phyloP scores from a whole-genome alignment of 306 rosid species.

The Notholithocarpus densiflorus region DNA sequence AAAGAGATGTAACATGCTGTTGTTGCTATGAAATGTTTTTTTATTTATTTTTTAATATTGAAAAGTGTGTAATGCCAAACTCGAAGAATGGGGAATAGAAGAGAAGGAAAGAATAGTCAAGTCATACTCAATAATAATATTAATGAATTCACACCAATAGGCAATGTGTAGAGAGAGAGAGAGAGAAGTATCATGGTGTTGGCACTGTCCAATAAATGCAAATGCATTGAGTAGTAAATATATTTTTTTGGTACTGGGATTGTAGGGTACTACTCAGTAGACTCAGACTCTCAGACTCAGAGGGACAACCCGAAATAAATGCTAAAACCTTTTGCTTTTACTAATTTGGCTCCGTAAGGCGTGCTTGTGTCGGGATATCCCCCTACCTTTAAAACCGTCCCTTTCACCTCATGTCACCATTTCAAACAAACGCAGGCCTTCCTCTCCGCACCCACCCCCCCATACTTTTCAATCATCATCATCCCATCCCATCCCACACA shows the following conservation, averaged over 20 bases:
- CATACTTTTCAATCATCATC: background rate
- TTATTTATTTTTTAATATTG: background rate
- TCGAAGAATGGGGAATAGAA: slow-evolving; percentile 19
- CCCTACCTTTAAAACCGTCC: slow-evolving; percentile 1
- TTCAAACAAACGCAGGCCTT: background rate
- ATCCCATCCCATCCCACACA: background rate
- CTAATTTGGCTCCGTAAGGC: slow-evolving; percentile 19
- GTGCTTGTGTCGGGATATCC: slow-evolving; percentile 25
- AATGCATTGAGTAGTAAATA: slow-evolving; percentile 28
- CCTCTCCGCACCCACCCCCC: background rate
- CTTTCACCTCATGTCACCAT: slow-evolving; percentile 5
- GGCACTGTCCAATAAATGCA: slow-evolving; percentile 74
- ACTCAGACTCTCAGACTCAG: slow-evolving; percentile 1
- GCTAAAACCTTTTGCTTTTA: slow-evolving; percentile 25
- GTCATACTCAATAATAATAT: slow-evolving; percentile 35
- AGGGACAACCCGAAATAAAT: slow-evolving; percentile 38
- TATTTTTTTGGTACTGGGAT: background rate
- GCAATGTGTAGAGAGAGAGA: slow-evolving; percentile 20
- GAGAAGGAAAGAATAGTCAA: slow-evolving; percentile 44
- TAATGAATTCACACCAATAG: slow-evolving; percentile 41
- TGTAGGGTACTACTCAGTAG: slow-evolving; percentile 2
- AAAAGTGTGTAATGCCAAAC: slow-evolving; percentile 44
- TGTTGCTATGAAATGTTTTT: background rate
- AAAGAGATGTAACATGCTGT: slow-evolving; percentile 4
- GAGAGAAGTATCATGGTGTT: slow-evolving; percentile 38